Base-by-base conservation (phyloP, 2,329 filamentous ascomycete species). In the Raffaelea deltoideospora region DNA sequence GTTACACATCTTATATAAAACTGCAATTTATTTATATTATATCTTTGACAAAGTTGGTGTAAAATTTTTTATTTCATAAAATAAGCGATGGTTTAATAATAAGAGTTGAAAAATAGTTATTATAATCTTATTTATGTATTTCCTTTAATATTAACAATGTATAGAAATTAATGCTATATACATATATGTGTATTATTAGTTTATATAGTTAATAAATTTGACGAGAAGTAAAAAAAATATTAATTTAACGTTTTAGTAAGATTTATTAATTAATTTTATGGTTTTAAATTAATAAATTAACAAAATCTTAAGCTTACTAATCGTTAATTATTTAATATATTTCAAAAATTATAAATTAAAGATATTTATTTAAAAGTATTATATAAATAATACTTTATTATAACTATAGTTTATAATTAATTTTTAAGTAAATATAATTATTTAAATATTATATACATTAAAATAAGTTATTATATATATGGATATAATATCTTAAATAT, bases 171-270 rank as follows among this genome's bases (percentile, higher is more conserved):
- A n/a, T n/a, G n/a, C n/a, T n/a, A n/a, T n/a, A n/a, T n/a, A n/a
- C n/a, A n/a, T n/a, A n/a, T n/a, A n/a, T n/a, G n/a, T n/a, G n/a
- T n/a, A n/a, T n/a, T n/a, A n/a, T n/a, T 26, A 13, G 23, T 26
- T 26, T 26, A 26, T 26, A 26, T 13, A 26, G 13, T 8, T 26
- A 26, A 8, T 36, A 40, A 27, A 34, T 13, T 26, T 8, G 13
- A 26, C 23, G 23, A 8, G 13, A 26, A 26, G 8, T 26, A 26
- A 26, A 26, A 26, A 26, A 8, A 26, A 26, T 26, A 13, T 9
- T 34, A 33, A 30, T 31, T 28, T 24, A 28, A 41, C 31, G 15
- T 36, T 31, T 4, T 30, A 28, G 31, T 38, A 36, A 36, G 14
- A 20, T 10, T 23, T 28, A 21, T 36, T 9, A 8, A 26, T 8